Evolutionary conservation across 1,284 basidiomycete species (phyloP).

Genomic region (Leccinum variabile): DNA sequence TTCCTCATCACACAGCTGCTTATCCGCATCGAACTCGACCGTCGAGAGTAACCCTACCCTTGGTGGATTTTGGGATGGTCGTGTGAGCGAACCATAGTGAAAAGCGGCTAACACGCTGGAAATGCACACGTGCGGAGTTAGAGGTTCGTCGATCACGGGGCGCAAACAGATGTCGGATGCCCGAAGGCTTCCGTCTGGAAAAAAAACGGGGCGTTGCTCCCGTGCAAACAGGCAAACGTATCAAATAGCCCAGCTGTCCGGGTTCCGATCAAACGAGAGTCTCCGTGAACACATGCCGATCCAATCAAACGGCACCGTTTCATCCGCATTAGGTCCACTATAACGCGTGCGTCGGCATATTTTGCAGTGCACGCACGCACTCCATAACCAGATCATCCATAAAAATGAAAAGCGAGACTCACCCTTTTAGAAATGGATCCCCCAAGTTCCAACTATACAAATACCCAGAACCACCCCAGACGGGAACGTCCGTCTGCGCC

Average conservation of each 20-base stretch:
- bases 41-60: constrained; percentile 71
- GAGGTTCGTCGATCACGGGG: background rate
- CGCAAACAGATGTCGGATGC: constrained; percentile 11
- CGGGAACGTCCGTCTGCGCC: constrained; percentile 52
- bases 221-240: background rate
- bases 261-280: constrained; percentile 4
- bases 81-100: constrained; percentile 65
- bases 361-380: background rate
- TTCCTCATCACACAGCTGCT: constrained; percentile 28
- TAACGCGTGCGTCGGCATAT: background rate
- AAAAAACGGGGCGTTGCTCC: background rate
- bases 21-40: constrained; percentile 52
- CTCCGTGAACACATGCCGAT: constrained; percentile 1
- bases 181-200: constrained; percentile 15
- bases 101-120: constrained; percentile 53
- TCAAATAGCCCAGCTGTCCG: background rate
- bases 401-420: constrained; percentile 16
- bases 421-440: constrained; percentile 55
- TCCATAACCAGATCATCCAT: background rate
- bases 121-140: background rate
- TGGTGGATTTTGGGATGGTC: constrained; percentile 62
- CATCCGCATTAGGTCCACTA: constrained; percentile 17
- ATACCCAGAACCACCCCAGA: constrained; percentile 43
- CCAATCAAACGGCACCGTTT: background rate
- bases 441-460: constrained; percentile 57